These are phyloP conservation scores for Crithidia sp. DNA, from an alignment of 208 protist genomes.

Conservation along the genomic window DNA sequence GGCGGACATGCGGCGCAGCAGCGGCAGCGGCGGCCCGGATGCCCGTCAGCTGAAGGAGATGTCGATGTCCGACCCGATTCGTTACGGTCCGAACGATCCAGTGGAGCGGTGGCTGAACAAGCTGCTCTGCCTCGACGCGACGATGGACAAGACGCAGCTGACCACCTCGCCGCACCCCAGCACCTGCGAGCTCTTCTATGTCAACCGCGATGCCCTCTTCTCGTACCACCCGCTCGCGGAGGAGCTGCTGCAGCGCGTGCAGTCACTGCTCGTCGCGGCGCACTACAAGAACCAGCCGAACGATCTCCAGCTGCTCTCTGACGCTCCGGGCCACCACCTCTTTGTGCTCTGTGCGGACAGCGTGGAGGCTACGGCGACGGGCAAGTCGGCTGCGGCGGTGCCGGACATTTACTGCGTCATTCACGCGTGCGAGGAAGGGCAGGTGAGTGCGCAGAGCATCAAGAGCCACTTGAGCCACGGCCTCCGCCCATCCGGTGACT, in stretches of 20 bases:
- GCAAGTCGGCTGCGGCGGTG: constrained; percentile 33
- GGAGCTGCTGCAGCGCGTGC: constrained; percentile 95
- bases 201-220: constrained; percentile 99
- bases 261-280: constrained; percentile 95
- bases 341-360: constrained; percentile 96
- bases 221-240: constrained; percentile 96
- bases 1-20: constrained; percentile 94
- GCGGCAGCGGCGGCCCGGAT: constrained; percentile 14
- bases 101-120: constrained; percentile 99
- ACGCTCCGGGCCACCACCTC: constrained; percentile 98
- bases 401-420: constrained; percentile 98
- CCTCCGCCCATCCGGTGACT: constrained; percentile 95
- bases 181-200: constrained; percentile 97
- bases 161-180: constrained; percentile 91
- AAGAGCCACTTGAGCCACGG: constrained; percentile 86
- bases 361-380: constrained; percentile 52
- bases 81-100: constrained; percentile 96
- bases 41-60: constrained; percentile 94
- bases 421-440: constrained; percentile 97
- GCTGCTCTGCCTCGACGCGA: constrained; percentile 98
- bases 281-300: constrained; percentile 99
- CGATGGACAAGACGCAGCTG: constrained; percentile 52
- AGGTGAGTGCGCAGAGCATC: constrained; percentile 93
- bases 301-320: constrained; percentile 99
- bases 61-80: constrained; percentile 97